Base-by-base conservation (phyloP, 2,329 filamentous ascomycete species). In the Anthostomella pinea region DNA sequence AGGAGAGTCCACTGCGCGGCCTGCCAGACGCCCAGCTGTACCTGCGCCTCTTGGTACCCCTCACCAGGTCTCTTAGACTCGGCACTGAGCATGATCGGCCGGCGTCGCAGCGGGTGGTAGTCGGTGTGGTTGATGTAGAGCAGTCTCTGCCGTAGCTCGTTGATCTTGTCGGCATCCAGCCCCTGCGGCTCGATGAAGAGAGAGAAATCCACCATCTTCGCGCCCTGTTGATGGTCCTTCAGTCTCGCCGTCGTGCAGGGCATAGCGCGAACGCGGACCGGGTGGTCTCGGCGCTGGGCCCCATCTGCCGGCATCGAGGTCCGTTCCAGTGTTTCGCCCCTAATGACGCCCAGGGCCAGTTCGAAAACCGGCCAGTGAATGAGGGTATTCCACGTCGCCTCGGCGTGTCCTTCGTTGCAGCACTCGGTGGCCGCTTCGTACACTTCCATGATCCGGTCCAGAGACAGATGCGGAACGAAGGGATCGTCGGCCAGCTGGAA, bases 1-100 rank as follows among this genome's bases (percentile, higher is more conserved):
- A 31, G 18, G 7, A 21, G 20, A 23, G 20, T 32, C 46, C 43
- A 52, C 13, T 52, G 49, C 10, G 48, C 50, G 8, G 39, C 41
- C 30, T 49, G 46, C 52, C 43, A 53, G 7, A 44, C 38, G 14
- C 43, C 37, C 17, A 53, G 28, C 26, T 48, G 41, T n/a, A 51
- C n/a, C 10, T 42, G 35, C 8, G 43, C 46, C 18, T 39, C 35
- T 11, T 29, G 31, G 17, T 31, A 36, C 16, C 35, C 33, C 22
- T 45, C 48, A 29, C 41, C 39, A 20, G 36, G 30, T 19, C 37
- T 49, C 45, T 40, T 48, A 39, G 45, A 48, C 50, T 43, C 41
- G 25, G 47, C 40, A 29, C 45, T 48, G 10, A 53, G 27, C 13
- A 43, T 32, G 20, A 48, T 35, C 7, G 45, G 45, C 15, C 42